Evolutionary conservation across 768 basidiomycete species (phyloP).

Genomic region (Mycena rosella): DNA sequence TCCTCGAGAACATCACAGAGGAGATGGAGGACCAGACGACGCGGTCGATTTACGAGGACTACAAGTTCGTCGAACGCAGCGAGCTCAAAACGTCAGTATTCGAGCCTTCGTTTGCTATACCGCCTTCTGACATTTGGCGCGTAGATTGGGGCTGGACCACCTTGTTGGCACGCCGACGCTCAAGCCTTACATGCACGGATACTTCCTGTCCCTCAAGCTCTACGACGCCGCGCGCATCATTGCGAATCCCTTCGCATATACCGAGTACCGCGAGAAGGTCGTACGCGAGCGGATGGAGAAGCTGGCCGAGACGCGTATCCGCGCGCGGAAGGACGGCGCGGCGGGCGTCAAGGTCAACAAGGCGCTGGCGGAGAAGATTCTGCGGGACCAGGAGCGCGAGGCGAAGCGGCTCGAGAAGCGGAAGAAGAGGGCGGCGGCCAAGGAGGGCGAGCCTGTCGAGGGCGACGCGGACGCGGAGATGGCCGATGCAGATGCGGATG

Average conservation of each 20-base stretch:
- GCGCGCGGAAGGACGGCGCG: slow-evolving; percentile 73
- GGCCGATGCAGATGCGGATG: slow-evolving; percentile 38
- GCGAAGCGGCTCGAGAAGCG: slow-evolving; percentile 68
- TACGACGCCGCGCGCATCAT: slow-evolving; percentile 97
- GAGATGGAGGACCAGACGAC: slow-evolving; percentile 94
- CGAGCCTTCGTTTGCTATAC: neutral
- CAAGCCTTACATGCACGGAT: slow-evolving; percentile 99
- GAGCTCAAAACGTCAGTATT: slow-evolving; percentile 85
- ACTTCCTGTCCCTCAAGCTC: slow-evolving; percentile 95
- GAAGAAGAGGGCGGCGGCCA: slow-evolving; percentile 58
- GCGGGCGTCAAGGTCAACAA: slow-evolving; percentile 79
- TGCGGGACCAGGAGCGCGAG: slow-evolving; percentile 73
- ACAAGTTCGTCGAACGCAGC: slow-evolving; percentile 92
- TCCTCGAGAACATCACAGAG: slow-evolving; percentile 98
- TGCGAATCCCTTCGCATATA: slow-evolving; percentile 96
- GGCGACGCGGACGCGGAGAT: slow-evolving; percentile 49
- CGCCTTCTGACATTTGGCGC: slow-evolving; percentile 15
- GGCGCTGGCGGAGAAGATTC: slow-evolving; percentile 87
- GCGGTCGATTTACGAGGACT: slow-evolving; percentile 91
- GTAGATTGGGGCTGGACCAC: slow-evolving; percentile 92
- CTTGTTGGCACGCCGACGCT: slow-evolving; percentile 94
- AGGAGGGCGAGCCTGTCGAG: slow-evolving; percentile 53
- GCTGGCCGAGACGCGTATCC: slow-evolving; percentile 92
- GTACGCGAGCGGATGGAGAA: slow-evolving; percentile 93
- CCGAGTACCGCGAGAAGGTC: slow-evolving; percentile 91